Percentiles rank a stretch among this genome's conserved stretches.
Conservation (phyloP, 805 yeast species). For the Yamadazyma takamatsuzukensis region DNA sequence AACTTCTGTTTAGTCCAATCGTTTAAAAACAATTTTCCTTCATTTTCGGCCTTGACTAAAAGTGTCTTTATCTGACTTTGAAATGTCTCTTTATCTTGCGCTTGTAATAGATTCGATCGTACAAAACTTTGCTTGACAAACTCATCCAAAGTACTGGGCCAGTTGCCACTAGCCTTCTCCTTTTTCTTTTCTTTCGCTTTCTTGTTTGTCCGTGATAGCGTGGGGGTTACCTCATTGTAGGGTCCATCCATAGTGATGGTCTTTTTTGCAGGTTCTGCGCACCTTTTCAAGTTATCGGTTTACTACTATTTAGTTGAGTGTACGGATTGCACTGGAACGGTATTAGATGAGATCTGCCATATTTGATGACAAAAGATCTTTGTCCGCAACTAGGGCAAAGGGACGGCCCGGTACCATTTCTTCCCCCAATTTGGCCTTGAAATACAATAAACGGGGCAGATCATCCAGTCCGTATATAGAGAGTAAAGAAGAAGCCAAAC, state of each 20-base stretch:
- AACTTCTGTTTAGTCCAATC: slow-evolving; percentile 53
- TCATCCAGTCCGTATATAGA: too few relatives aligned
- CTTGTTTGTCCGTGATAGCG: not conserved
- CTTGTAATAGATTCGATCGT: slow-evolving; percentile 31
- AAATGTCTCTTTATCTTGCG: slow-evolving; percentile 33
- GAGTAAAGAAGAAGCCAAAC: not conserved
- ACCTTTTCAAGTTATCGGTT: not conserved
- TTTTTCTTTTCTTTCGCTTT: not conserved
- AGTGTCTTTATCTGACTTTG: slow-evolving; percentile 48
- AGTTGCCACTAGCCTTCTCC: slow-evolving; percentile 14
- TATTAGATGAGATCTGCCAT: slow-evolving; percentile 28
- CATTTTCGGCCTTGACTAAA: slow-evolving; percentile 45
- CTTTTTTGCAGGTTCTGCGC: not conserved
- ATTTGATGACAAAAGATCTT: slow-evolving; percentile 15
- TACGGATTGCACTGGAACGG: not conserved
- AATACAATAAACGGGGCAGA: not conserved
- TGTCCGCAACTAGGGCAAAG: slow-evolving; percentile 4
- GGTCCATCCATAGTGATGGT: slow-evolving; percentile 1
- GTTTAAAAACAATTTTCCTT: slow-evolving; percentile 42
- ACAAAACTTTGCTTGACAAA: slow-evolving; percentile 49
- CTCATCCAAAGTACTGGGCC: slow-evolving; percentile 55
- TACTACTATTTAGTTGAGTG: not conserved
- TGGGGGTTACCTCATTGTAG: slow-evolving; percentile 8
- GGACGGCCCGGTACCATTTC: not conserved
- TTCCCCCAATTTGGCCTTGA: not conserved